These are phyloP conservation scores for Emydomyces testavorans DNA, from an alignment of 2,329 filamentous ascomycete species.

Conservation along the genomic window DNA sequence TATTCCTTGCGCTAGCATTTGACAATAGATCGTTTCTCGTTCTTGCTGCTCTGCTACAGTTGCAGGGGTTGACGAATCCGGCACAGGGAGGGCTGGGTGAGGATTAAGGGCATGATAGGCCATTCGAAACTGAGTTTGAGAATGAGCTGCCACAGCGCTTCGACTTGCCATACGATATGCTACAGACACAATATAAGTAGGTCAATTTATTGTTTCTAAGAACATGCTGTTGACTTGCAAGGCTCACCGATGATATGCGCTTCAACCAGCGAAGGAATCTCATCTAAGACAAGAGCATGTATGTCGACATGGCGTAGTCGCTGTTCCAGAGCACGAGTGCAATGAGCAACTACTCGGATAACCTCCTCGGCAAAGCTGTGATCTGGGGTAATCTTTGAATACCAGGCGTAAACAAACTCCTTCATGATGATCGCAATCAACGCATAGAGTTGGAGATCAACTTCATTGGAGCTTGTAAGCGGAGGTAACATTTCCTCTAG, in stretches of 20 bases:
- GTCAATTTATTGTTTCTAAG: neutral
- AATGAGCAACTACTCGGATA: conserved; percentile 82
- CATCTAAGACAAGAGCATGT: conserved; percentile 71
- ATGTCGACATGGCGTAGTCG: conserved; percentile 71
- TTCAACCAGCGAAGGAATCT: conserved; percentile 71
- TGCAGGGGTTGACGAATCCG: conserved; percentile 42
- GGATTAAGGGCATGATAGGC: conserved; percentile 78
- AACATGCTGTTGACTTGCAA: neutral
- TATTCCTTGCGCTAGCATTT: conserved; percentile 71
- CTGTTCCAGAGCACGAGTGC: conserved; percentile 77
- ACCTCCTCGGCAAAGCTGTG: conserved; percentile 79
- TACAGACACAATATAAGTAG: conserved; percentile 28
- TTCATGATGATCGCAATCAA: conserved; percentile 79
- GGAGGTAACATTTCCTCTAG: conserved; percentile 78
- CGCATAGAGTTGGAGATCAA: conserved; percentile 87
- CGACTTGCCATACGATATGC: conserved; percentile 61
- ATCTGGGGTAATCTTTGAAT: conserved; percentile 81
- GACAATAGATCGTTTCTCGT: conserved; percentile 74
- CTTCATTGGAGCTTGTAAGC: conserved; percentile 83
- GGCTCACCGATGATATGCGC: conserved; percentile 54
- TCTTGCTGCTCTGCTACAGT: conserved; percentile 52
- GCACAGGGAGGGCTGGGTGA: conserved; percentile 69
- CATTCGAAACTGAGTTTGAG: conserved; percentile 51
- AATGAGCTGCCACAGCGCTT: conserved; percentile 46
- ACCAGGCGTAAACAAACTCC: conserved; percentile 89